Conservation (phyloP, 2,329 filamentous ascomycete species). For the Neocatenulostroma microsporum region DNA sequence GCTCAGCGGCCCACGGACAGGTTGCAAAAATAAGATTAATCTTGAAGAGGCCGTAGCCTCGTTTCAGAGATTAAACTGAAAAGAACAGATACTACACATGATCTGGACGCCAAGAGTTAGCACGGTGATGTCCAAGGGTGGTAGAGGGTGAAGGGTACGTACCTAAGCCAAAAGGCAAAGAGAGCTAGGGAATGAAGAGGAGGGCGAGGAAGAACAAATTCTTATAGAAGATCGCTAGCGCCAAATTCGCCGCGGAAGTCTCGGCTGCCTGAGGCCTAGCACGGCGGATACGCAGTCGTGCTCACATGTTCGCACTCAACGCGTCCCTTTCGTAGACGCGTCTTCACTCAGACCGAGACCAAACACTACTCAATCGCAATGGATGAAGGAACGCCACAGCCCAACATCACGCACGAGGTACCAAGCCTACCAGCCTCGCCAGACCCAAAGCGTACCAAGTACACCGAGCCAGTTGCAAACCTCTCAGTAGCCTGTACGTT, state of each 20-base stretch:
- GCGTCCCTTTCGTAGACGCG: too few relatives aligned
- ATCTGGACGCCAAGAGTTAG: slow-evolving; percentile 1
- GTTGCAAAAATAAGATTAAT: slow-evolving; percentile 16
- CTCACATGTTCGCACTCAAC: too few relatives aligned
- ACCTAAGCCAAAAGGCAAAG: slow-evolving; percentile 12
- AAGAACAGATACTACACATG: slow-evolving; percentile 9
- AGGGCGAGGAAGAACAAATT: background rate
- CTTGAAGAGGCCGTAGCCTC: slow-evolving; percentile 13
- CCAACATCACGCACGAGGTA: slow-evolving; percentile 33
- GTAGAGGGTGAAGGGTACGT: background rate
- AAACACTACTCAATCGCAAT: too few relatives aligned
- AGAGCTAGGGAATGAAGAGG: slow-evolving; percentile 6
- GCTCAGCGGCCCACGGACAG: too few relatives aligned
- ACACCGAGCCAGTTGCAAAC: slow-evolving; percentile 38
- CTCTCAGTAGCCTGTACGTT: slow-evolving; percentile 29
- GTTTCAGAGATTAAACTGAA: slow-evolving; percentile 18
- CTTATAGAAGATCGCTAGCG: too few relatives aligned
- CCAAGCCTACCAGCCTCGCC: slow-evolving; percentile 63
- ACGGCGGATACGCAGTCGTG: too few relatives aligned
- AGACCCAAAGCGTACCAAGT: slow-evolving; percentile 72
- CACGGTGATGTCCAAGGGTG: too few relatives aligned
- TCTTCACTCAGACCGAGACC: too few relatives aligned
- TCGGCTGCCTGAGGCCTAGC: too few relatives aligned
- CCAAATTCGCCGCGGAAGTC: too few relatives aligned
- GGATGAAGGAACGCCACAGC: slow-evolving; percentile 25